Percentiles rank a stretch among this genome's conserved stretches.
Evolutionary conservation across 179 eudicot genomes (phyloP).

Genomic region (Amaranthus tricolor): DNA sequence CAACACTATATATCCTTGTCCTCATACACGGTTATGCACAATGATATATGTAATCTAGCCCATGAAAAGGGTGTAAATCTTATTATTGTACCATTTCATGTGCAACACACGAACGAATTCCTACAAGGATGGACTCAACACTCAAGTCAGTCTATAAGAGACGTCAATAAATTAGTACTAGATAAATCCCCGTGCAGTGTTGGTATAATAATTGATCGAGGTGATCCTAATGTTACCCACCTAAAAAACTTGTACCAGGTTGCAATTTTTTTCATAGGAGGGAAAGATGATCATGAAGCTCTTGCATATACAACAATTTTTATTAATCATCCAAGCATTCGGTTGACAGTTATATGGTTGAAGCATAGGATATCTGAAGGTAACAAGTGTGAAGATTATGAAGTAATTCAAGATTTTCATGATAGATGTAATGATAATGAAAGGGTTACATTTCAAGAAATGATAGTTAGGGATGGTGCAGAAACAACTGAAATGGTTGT

Average conservation of each 20-base stretch:
- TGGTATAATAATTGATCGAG: slow-evolving; percentile 46
- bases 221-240: slow-evolving; percentile 15
- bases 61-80: slow-evolving; percentile 36
- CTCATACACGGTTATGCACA: slow-evolving; percentile 47
- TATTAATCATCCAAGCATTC: slow-evolving; percentile 29
- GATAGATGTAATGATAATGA: slow-evolving; percentile 5
- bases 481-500: slow-evolving; percentile 31
- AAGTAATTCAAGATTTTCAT: slow-evolving; percentile 11
- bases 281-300: slow-evolving; percentile 71
- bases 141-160: slow-evolving; percentile 28
- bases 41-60: slow-evolving; percentile 49
- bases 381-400: neutral
- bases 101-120: slow-evolving; percentile 22
- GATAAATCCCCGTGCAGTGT: slow-evolving; percentile 59
- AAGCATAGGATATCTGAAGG: neutral
- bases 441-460: slow-evolving; percentile 27
- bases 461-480: slow-evolving; percentile 39
- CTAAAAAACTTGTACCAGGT: slow-evolving; percentile 2
- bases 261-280: slow-evolving; percentile 52
- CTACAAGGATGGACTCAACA: slow-evolving; percentile 34
- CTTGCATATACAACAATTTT: slow-evolving; percentile 42
- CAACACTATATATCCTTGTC: slow-evolving; percentile 35
- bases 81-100: slow-evolving; percentile 47
- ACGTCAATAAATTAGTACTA: slow-evolving; percentile 44
- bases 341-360: slow-evolving; percentile 31